Percentiles rank a stretch among this genome's conserved stretches.
phyloP scores from a whole-genome alignment of 2,329 filamentous ascomycete genomes.

The Penicillium frequentans region DNA sequence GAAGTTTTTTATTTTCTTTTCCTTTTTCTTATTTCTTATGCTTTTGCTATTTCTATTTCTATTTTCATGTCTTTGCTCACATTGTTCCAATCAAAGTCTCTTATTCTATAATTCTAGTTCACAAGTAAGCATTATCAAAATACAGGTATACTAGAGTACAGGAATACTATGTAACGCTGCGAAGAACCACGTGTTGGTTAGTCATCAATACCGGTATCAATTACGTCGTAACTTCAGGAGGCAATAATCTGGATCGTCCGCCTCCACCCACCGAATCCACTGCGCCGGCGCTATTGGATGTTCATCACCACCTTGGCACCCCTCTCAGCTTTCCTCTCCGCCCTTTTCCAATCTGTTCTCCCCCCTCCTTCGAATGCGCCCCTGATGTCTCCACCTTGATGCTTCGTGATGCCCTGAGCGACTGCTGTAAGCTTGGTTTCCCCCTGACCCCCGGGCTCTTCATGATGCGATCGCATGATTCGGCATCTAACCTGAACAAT shows the following conservation, averaged over 20 bases:
- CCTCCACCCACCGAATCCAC: slow-evolving; percentile 3
- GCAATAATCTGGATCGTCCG: slow-evolving; percentile 8
- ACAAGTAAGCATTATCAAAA: too few relatives aligned
- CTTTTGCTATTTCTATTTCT: too few relatives aligned
- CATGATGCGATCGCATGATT: slow-evolving; percentile 10
- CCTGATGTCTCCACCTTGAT: slow-evolving; percentile 9
- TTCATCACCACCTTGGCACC: slow-evolving; percentile 13
- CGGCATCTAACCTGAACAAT: slow-evolving; percentile 5
- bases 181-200: not conserved
- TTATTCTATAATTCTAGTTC: too few relatives aligned
- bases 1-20: not conserved
- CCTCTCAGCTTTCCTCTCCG: slow-evolving; percentile 14
- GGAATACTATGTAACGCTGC: too few relatives aligned
- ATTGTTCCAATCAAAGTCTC: too few relatives aligned
- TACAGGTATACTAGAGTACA: too few relatives aligned
- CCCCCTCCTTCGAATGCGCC: not conserved
- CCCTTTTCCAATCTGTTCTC: slow-evolving; percentile 5
- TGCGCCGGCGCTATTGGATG: slow-evolving; percentile 7
- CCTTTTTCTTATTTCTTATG: too few relatives aligned
- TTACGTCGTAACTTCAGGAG: slow-evolving; percentile 12
- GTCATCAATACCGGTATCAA: not conserved
- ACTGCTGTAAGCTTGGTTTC: slow-evolving; percentile 1
- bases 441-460: not conserved
- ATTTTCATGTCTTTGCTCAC: too few relatives aligned
- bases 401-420: slow-evolving; percentile 5